Evolutionary conservation across 2,329 filamentous ascomycete species (phyloP), one percentile per base, ranked within the genome.

Genomic region (Coniosporium tulheliwenetii): DNA sequence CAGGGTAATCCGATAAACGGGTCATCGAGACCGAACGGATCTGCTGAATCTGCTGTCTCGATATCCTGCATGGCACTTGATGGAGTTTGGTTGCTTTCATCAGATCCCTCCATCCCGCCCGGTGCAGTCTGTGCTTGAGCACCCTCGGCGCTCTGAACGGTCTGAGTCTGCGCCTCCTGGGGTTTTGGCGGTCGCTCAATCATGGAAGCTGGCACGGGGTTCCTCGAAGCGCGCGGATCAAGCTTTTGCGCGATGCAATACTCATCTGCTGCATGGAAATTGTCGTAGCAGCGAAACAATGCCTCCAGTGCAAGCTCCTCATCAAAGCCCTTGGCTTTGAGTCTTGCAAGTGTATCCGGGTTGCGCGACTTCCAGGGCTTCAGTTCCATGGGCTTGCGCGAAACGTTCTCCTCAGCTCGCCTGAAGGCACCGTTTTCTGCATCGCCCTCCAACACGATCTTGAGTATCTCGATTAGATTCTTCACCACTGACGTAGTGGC

Each of bases 401-500:
- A 68, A 10, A 70, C 64, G 7, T 14, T 13, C 44, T 76, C 75
- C 39, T 85, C 81, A 8, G 68, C 60, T 42, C 70, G 77, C 52
- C 66, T 79, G 53, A 69, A 71, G 13, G 75, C 81, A 44, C 69
- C 70, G 8, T 67, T 60, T 56, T 98, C 91, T 42, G 75, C 70
- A 41, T 94, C 85, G n/a, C 75, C 81, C 43, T 77, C 72, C 9
- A 86, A 72, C 12, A 93, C 79, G 5, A 75, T 75, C 50, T 83
- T 84, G 43, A 98, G 66, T 37, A 94, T 89, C 30, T 86, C 82
- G 44, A 96, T 76, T 10, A 94, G 67, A 41, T 77, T 80, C 49
- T 84, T 82, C 13, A 91, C 75, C 35, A 87, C 81, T 15, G 77
- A 71, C 16, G 78, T 79, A 2, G 82, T 78, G 1, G 85, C 75